Evolutionary conservation across 371 early-diverging fungal species (phyloP).

Genomic region (Haplosporangium sp.): DNA sequence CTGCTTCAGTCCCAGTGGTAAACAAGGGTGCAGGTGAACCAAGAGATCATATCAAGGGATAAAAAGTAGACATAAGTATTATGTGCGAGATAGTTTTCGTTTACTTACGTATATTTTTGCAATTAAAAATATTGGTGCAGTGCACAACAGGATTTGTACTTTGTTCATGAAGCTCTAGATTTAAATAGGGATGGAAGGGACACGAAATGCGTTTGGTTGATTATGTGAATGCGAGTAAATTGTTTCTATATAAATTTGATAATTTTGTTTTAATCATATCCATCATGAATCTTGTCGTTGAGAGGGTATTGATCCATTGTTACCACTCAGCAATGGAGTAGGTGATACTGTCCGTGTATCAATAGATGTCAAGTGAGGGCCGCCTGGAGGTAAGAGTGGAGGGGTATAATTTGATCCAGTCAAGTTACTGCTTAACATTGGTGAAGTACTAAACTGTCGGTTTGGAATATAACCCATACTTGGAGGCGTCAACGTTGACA

Average conservation of each 20-base stretch:
- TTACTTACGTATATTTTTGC: too few species aligned
- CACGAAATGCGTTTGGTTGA: slow-evolving; percentile 1
- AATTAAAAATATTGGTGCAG: too few species aligned
- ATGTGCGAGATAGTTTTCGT: too few species aligned
- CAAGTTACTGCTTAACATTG: slow-evolving; percentile 38
- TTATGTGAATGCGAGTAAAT: not conserved
- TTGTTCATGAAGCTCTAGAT: not conserved
- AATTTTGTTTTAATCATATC: not conserved
- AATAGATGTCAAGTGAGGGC: slow-evolving; percentile 41
- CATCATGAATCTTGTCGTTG: slow-evolving; percentile 23
- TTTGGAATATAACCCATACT: slow-evolving; percentile 17
- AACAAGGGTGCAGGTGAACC: too few species aligned
- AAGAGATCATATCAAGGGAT: too few species aligned
- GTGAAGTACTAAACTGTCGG: slow-evolving; percentile 31
- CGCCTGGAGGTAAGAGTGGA: slow-evolving; percentile 39
- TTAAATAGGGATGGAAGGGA: not conserved
- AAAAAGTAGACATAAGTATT: too few species aligned
- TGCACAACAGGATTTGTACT: too few species aligned
- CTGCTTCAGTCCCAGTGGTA: too few species aligned
- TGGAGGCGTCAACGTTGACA: slow-evolving; percentile 30
- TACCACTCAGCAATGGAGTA: slow-evolving; percentile 13
- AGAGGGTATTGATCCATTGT: slow-evolving; percentile 8
- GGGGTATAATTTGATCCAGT: slow-evolving; percentile 33
- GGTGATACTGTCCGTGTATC: slow-evolving; percentile 41
- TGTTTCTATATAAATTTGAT: too few species aligned